A percentile compares a stretch with the other conserved stretches of the same genome.
Conservation (phyloP, 371 early-diverging fungal species). For the Mucor racemosus region DNA sequence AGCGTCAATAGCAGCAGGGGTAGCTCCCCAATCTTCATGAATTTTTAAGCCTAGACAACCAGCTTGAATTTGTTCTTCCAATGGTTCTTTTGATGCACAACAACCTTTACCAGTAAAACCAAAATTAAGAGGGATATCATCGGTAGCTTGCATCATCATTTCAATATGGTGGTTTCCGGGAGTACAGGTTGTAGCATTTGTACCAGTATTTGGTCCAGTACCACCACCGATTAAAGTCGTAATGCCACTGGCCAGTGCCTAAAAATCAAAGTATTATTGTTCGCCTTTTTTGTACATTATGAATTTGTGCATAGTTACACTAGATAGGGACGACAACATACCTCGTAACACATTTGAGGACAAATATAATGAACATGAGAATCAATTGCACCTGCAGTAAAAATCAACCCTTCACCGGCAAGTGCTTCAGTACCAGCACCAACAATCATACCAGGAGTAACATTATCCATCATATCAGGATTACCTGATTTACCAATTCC, state of each 20-base stretch:
- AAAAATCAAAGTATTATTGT: constrained; percentile 4
- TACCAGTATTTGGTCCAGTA: constrained; percentile 93
- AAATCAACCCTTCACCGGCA: constrained; percentile 90
- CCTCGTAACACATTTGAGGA: constrained; percentile 83
- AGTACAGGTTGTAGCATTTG: constrained; percentile 94
- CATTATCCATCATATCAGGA: constrained; percentile 92
- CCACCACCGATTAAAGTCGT: constrained; percentile 95
- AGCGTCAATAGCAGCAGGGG: constrained; percentile 89
- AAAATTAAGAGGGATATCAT: constrained; percentile 85
- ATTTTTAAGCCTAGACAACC: constrained; percentile 92
- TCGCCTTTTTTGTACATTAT: constrained; percentile 7
- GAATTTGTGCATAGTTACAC: constrained; percentile 6
- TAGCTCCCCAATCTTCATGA: constrained; percentile 95
- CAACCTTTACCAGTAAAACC: constrained; percentile 96
- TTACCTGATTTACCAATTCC: constrained; percentile 97
- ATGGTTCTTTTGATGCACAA: constrained; percentile 61
- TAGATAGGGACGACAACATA: constrained; percentile 23
- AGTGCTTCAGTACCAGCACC: constrained; percentile 90
- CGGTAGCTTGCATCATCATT: constrained; percentile 87
- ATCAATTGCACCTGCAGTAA: constrained; percentile 93
- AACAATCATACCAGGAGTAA: constrained; percentile 88
- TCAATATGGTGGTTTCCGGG: constrained; percentile 80
- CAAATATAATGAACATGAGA: constrained; percentile 94
- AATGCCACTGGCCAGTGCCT: constrained; percentile 82
- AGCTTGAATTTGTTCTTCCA: constrained; percentile 82